A percentile compares a stretch with the other conserved stretches of the same genome.
Evolutionary conservation across 176 grass and related monocot species (phyloP).

Genomic region (Juncus inflexus): DNA sequence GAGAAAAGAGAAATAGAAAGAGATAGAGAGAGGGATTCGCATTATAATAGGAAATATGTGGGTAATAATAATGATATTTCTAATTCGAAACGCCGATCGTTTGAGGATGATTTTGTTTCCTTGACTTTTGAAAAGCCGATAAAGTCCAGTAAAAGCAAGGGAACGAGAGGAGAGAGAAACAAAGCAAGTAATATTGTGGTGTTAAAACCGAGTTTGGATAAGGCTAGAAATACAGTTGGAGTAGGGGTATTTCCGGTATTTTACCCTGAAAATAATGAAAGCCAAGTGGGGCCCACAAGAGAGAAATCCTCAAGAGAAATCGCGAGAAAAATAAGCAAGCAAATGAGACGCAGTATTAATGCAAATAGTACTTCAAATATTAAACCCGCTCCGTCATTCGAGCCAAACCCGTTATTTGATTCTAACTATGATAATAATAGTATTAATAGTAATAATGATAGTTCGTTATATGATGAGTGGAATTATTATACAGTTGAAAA

Average conservation of each 20-base stretch:
- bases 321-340: slow-evolving; percentile 55
- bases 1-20: slow-evolving; percentile 10
- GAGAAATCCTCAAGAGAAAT: slow-evolving; percentile 82
- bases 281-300: slow-evolving; percentile 16
- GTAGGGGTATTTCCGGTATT: slow-evolving; percentile 19
- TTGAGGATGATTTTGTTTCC: slow-evolving; percentile 49
- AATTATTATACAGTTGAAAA: slow-evolving; percentile 43
- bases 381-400: slow-evolving; percentile 32
- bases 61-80: slow-evolving; percentile 10
- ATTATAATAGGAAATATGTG: slow-evolving; percentile 38
- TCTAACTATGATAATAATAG: slow-evolving; percentile 7
- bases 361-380: slow-evolving; percentile 14
- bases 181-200: slow-evolving; percentile 77
- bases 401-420: slow-evolving; percentile 35
- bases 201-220: slow-evolving; percentile 68
- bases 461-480: slow-evolving; percentile 45
- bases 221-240: slow-evolving; percentile 47
- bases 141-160: slow-evolving; percentile 46
- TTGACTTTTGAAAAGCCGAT: slow-evolving; percentile 50
- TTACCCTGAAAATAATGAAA: slow-evolving; percentile 24
- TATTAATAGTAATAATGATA: not conserved
- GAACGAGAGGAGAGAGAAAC: slow-evolving; percentile 19
- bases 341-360: slow-evolving; percentile 56
- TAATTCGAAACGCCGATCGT: slow-evolving; percentile 11
- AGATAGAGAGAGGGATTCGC: slow-evolving; percentile 31